Conservation (phyloP, 257 asterid genomes). For the Paulownia fortunei region DNA sequence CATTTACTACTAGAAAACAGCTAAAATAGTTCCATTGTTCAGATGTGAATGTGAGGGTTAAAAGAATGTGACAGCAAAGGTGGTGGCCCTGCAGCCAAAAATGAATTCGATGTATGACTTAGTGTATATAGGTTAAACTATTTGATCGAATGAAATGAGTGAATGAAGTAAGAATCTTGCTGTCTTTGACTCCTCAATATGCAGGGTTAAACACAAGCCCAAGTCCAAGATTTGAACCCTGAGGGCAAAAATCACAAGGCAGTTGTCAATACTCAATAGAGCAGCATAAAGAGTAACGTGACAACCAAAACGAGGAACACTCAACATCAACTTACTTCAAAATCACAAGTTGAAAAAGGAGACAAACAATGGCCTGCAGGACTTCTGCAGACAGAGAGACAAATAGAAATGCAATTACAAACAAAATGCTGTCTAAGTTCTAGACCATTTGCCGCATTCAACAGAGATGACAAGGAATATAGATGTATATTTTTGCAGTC, state of each 20-base stretch:
- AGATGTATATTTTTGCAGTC: too few relatives aligned
- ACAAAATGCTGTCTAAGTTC: not conserved
- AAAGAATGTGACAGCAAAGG: slow-evolving; percentile 3
- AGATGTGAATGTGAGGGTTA: not conserved
- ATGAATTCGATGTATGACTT: slow-evolving; percentile 5
- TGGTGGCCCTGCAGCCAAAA: not conserved
- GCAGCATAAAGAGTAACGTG: not conserved
- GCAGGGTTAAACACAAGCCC: not conserved
- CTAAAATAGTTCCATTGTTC: not conserved
- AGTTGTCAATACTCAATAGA: not conserved
- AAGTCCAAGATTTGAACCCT: slow-evolving; percentile 22
- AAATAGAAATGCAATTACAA: not conserved
- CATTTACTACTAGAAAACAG: not conserved
- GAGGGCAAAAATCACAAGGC: not conserved
- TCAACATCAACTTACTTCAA: not conserved
- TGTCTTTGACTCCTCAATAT: slow-evolving; percentile 1
- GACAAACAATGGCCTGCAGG: not conserved
- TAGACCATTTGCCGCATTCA: not conserved
- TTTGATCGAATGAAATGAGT: slow-evolving; percentile 9
- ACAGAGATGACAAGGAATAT: too few relatives aligned
- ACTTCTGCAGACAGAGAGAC: not conserved
- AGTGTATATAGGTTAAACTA: not conserved
- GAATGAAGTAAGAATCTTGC: not conserved
- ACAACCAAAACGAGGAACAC: not conserved
- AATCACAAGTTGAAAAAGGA: not conserved